Evolutionary conservation across 1,284 basidiomycete species (phyloP), one percentile per base, ranked within the genome.

Genomic region (Ceratobasidium sp.): DNA sequence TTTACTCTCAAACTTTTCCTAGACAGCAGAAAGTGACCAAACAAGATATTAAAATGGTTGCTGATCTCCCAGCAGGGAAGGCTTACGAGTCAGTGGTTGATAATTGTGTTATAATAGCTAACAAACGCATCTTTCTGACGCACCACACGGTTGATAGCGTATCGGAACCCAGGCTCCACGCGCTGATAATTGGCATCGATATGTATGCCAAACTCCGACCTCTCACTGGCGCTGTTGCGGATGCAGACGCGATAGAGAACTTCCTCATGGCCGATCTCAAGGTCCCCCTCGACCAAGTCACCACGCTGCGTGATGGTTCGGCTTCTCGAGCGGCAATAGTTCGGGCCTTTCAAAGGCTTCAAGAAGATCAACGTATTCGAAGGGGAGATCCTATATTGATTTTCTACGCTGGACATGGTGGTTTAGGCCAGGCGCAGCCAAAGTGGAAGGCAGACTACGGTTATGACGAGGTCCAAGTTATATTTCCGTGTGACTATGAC

Each of bases 381-480:
- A 48, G 27, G n/a, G 68, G 56, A 1, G 68, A 72, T 31, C 68
- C 68, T 5, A 61, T 72, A 14, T 39, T 72, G 43, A 72, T 72
- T 13, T 72, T 34, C 56, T 72, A 58, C 31, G 16, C 31, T 58
- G 31, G 31, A 58, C 31, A 14, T 14, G 31, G 14, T 13, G 54
- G 54, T 29, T n/a, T 13, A 37, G 14, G 14, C 19, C 54, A 37
- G 27, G 56, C 68, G 8, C 37, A 54, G n/a, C 14, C 19, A 14
- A 29, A 59, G n/a, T 61, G 54, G 66, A 58, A 59, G 16, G 19
- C 3, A 39, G 9, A 29, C 19, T 39, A 54, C 24, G 37, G 51
- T 14, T 29, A 31, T 19, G 59, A 62, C 27, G 43, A 71, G 8
- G 48, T 71, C 24, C 66, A 71, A 31, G 66, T 71, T 41, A 71